Conservation (phyloP, 1,284 basidiomycete genomes). For the Kwoniella shivajii region DNA sequence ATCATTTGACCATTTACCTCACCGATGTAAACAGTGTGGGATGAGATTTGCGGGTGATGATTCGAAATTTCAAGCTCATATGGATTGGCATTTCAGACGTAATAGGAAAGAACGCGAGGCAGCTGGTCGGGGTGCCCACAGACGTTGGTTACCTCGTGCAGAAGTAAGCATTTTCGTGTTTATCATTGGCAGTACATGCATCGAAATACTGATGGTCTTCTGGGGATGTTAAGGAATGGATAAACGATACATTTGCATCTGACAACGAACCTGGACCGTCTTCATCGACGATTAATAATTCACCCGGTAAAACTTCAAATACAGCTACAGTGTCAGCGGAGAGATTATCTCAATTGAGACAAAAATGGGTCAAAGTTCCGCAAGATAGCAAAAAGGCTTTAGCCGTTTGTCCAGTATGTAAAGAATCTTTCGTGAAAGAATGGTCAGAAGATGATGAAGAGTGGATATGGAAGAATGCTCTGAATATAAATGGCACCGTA, state of each 20-base stretch:
- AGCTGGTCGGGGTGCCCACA: slow-evolving; percentile 80
- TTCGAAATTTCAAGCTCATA: slow-evolving; percentile 77
- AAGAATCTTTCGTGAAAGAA: slow-evolving; percentile 88
- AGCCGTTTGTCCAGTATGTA: slow-evolving; percentile 91
- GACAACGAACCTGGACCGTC: slow-evolving; percentile 40
- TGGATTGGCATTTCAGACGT: slow-evolving; percentile 96
- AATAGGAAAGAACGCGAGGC: slow-evolving; percentile 87
- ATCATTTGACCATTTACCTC: slow-evolving; percentile 72
- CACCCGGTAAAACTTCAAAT: slow-evolving; percentile 6
- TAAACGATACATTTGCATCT: slow-evolving; percentile 60
- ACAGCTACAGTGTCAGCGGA: slow-evolving; percentile 60
- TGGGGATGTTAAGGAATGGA: slow-evolving; percentile 70
- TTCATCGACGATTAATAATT: slow-evolving; percentile 6
- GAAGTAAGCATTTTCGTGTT: slow-evolving; percentile 65
- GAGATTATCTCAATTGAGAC: slow-evolving; percentile 71
- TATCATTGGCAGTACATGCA: not conserved
- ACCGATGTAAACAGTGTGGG: slow-evolving; percentile 93
- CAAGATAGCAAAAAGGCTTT: slow-evolving; percentile 73
- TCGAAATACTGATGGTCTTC: slow-evolving; percentile 24
- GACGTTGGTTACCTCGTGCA: slow-evolving; percentile 84
- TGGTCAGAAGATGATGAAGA: slow-evolving; percentile 97
- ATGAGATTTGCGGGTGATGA: slow-evolving; percentile 75
- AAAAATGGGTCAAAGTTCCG: slow-evolving; percentile 83
- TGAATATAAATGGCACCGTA: slow-evolving; percentile 78
- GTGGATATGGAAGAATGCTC: slow-evolving; percentile 95